Evolutionary conservation across 176 grass and related monocot genomes (phyloP).

Genomic region (Pontederia paniculata): DNA sequence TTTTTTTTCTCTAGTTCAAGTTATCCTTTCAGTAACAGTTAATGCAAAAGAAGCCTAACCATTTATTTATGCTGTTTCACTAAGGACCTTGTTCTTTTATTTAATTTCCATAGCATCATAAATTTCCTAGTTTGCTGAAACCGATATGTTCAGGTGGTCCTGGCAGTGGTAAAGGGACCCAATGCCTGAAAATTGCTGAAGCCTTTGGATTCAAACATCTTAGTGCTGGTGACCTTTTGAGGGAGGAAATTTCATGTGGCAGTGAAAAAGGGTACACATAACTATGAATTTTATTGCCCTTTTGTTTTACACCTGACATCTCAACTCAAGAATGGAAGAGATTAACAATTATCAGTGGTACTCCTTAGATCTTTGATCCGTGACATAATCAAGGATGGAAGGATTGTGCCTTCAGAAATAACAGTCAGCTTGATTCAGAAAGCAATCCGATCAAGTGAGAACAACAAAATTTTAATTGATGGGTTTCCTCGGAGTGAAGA

Average conservation of each 20-base stretch:
- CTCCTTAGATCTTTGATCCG: conserved; percentile 46
- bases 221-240: conserved; percentile 69
- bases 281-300: neutral
- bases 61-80: neutral
- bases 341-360: neutral
- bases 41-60: neutral
- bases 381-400: conserved; percentile 77
- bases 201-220: conserved; percentile 76
- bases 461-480: conserved; percentile 73
- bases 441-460: conserved; percentile 45
- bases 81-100: neutral
- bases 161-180: conserved; percentile 92
- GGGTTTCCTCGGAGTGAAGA: conserved; percentile 90
- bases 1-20: neutral
- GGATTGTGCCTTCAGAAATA: conserved; percentile 90
- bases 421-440: conserved; percentile 64
- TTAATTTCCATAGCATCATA: neutral
- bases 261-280: conserved; percentile 55
- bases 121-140: neutral
- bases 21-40: neutral
- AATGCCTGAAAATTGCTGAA: conserved; percentile 79
- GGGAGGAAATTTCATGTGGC: conserved; percentile 59
- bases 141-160: conserved; percentile 41
- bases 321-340: neutral
- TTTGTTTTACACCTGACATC: neutral